Base-by-base conservation (phyloP, 2,329 filamentous ascomycete genomes). In the Sporothrix schenckii region DNA sequence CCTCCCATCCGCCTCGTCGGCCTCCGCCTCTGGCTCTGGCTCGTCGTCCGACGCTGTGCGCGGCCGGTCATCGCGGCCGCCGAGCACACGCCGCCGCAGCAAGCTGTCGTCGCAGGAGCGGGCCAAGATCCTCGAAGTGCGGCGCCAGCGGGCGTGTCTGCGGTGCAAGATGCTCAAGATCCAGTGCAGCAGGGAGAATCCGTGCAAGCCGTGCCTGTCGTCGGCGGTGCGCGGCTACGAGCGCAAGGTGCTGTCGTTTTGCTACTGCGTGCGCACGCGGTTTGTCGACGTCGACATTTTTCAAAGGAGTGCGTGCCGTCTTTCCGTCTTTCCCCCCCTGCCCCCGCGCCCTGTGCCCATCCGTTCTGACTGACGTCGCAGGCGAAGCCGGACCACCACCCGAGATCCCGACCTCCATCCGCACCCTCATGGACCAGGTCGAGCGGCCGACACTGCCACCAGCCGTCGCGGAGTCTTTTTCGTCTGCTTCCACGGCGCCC, bases 281-380 rank as follows among this genome's bases (percentile, higher is more conserved):
- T 78, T 77, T 68, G 72, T 68, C 71, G 76, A 77, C 66, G 75
- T 77, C 56, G 76, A 78, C 71, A 78, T 78, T 56, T 77, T 76
- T 34, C 72, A 72, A 10, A 71, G 66, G 19, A 69, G 73, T 73
- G 39, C 47, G 72, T 61, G 1, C 4, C 27, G 10, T 44, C 41
- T 14, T n/a, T n/a, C n/a, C n/a, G n/a, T n/a, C n/a, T n/a, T n/a
- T n/a, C n/a, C n/a, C n/a, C n/a, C n/a, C n/a, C n/a, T n/a, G n/a
- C 41, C 41, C 9, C 5, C 41, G 5, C 9, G 4, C 41, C 3
- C 11, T 44, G 7, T 5, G 24, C 16, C 16, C 30, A 2, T 30
- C 27, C 19, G 0, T 30, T 56, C 2, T n/a, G 13, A 3, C 47
- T 24, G 3, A 68, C 66, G 6, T 3, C 19, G 1, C 30, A 72